Conservation (phyloP, 768 basidiomycete species). For the Psilocybe azurescens region DNA sequence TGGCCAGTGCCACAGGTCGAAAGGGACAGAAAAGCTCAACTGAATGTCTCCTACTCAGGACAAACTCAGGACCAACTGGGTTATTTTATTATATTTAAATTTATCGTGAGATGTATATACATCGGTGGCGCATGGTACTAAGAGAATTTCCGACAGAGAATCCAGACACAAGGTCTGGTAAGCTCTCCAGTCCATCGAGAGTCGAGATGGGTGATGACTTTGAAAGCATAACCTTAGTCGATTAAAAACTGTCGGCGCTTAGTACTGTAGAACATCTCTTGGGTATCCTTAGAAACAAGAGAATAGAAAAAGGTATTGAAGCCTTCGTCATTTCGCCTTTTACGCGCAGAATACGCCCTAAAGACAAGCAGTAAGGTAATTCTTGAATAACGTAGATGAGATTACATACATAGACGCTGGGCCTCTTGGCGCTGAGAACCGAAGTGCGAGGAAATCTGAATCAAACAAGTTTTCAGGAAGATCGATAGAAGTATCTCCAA, state of each 20-base stretch:
- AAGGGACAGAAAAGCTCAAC: neutral
- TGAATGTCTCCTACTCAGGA: neutral
- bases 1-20: neutral
- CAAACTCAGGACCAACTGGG: neutral
- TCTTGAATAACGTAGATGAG: neutral
- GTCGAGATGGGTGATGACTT: conserved; percentile 92
- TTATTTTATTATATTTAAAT: neutral
- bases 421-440: conserved; percentile 98
- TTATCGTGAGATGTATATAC: neutral
- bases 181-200: conserved; percentile 79
- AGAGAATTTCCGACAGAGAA: neutral
- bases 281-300: conserved; percentile 97
- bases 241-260: conserved; percentile 99
- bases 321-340: conserved; percentile 98
- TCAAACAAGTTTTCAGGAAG: conserved; percentile 97
- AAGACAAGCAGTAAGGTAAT: conserved; percentile 11
- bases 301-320: conserved; percentile 99
- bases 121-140: neutral
- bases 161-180: conserved; percentile 87
- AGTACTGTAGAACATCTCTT: conserved; percentile 99
- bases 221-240: conserved; percentile 99
- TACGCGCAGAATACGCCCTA: conserved; percentile 94
- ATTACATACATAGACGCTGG: conserved; percentile 80
- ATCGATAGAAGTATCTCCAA: conserved; percentile 99
- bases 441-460: conserved; percentile 99